Base-by-base conservation (phyloP, 257 asterid genomes). In the Craterostigma plantagineum region DNA sequence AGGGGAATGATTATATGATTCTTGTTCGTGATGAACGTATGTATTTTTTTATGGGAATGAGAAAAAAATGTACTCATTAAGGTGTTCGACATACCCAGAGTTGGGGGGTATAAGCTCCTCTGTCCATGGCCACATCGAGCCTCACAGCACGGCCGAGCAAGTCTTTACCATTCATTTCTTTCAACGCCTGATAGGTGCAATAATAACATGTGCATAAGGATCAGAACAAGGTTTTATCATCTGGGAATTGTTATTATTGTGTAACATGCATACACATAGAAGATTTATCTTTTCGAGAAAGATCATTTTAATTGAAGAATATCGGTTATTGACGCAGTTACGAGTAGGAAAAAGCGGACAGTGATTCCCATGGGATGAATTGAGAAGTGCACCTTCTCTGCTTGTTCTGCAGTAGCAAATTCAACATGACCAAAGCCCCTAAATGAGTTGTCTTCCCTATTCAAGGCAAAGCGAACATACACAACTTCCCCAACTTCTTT, bases 341-440 rank as follows among this genome's bases (percentile, higher is more conserved):
- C 7, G 11, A 7, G 11, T 6, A 34, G 11, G 7, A 34, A 34
- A 6, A 34, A n/a, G n/a, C n/a, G n/a, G n/a, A n/a, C n/a, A 11
- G 37, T 6, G 11, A 34, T 34, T 7, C 11, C 11, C 37, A 11
- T 6, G 11, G 37, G 37, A 34, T 6, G 7, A 0, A 33, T 14
- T 4, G 2, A 55, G 35, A 13, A 10, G n/a, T n/a, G 0, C 60
- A 86, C 94, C 76, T 66, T 72, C 10, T 54, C 52, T 10, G 79
- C 79, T 12, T 57, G 74, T 52, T 62, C 82, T 30, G 64, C 45
- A 34, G 74, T 55, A 15, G 71, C 72, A 62, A 76, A 76, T 55
- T 72, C 82, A 38, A 76, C 69, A 55, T 76, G 74, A n/a, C 76
- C 90, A 66, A 34, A 76, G 35, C 90, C 90, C 62, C 52, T 81